Evolutionary conservation across 495 filamentous ascomycete species (phyloP), one percentile per base, ranked within the genome.

Genomic region (Lentithecium fluviatile): DNA sequence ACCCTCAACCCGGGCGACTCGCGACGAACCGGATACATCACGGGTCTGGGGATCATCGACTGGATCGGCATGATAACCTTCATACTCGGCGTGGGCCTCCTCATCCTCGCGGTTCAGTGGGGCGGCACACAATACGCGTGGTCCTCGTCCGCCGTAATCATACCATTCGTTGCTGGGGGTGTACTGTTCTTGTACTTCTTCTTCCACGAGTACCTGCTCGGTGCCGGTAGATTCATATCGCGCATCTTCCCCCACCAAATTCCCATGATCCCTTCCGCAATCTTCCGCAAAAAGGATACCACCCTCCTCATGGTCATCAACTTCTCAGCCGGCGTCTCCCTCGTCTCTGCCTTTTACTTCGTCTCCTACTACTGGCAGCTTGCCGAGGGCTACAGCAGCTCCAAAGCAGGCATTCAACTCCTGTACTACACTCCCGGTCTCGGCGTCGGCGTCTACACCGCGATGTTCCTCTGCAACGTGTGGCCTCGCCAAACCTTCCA

Each of bases 21-120:
- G 11, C 24, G 25, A 6, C 60, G 60, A 12, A 71, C 47, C 1
- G 65, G 62, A 23, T 75, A 60, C 54, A 60, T 67, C 40, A 71
- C 69, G 11, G 71, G 78, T n/a, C 67, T 85, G 7, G 52, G 70
- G 3, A 83, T 77, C 0, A 61, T 87, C 23, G 83, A 87, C 65
- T 74, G 76, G 46, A 73, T 76, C 20, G 83, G 83, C 0, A 79
- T 80, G 58, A 50, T 80, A 25, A 69, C 85, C 40, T 85, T 85
- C 70, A 72, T 87, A 11, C 79, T 78, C 70, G 83, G 63, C 13
- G 72, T 84, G 19, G 83, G 81, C 5, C 73, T 85, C 21, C 56
- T 85, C 8, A 77, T 85, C 46, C 71, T 87, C 11, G 84, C 75
- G 5, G 71, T 83, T 23, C 81, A 81, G 15, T 86, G 84, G 83